phyloP scores from a whole-genome alignment of 2,329 filamentous ascomycete species.

The Clarireedia hainanense region DNA sequence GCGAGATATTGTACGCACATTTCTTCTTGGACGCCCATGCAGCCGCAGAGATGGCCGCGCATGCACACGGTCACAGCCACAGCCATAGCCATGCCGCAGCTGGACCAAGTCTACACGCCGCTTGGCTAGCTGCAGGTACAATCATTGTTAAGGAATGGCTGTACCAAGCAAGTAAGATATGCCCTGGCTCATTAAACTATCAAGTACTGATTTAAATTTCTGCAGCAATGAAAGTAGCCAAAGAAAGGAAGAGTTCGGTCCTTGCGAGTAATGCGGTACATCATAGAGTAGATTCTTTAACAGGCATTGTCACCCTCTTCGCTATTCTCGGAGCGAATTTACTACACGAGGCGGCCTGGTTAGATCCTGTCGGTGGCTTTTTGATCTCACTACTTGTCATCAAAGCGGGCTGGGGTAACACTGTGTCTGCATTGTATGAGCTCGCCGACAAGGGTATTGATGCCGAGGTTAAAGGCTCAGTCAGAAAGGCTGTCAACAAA shows the following conservation, averaged over 20 bases:
- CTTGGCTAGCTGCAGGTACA: constrained; percentile 85
- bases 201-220: constrained; percentile 17
- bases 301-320: constrained; percentile 83
- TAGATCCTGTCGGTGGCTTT: constrained; percentile 88
- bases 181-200: neutral
- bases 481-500: constrained; percentile 57
- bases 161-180: constrained; percentile 77
- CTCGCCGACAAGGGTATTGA: constrained; percentile 88
- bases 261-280: constrained; percentile 94
- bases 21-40: constrained; percentile 58
- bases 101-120: constrained; percentile 83
- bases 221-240: constrained; percentile 87
- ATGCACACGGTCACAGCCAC: constrained; percentile 56
- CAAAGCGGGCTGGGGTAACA: constrained; percentile 82
- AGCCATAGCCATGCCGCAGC: constrained; percentile 56
- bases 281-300: constrained; percentile 92
- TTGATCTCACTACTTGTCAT: constrained; percentile 92
- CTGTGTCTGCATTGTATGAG: constrained; percentile 71
- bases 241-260: constrained; percentile 89
- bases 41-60: constrained; percentile 43
- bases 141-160: constrained; percentile 95
- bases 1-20: constrained; percentile 61
- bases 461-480: constrained; percentile 66
- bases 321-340: constrained; percentile 88
- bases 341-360: constrained; percentile 77